These are phyloP conservation scores for Gaultheria prostrata DNA, from an alignment of 148 eudicot species.

Conservation along the genomic window DNA sequence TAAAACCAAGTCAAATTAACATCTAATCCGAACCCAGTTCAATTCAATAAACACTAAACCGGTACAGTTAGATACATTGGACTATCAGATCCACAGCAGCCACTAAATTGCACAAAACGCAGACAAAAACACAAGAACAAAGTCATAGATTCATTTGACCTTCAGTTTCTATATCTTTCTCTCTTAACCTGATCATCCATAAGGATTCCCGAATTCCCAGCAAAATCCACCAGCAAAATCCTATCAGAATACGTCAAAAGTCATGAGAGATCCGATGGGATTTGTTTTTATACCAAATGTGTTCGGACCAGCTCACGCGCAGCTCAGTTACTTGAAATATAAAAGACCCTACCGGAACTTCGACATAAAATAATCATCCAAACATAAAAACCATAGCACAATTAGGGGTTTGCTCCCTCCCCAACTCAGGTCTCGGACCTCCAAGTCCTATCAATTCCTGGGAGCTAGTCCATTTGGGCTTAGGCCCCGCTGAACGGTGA, in stretches of 20 bases:
- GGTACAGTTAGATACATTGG: neutral
- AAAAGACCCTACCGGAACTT: neutral
- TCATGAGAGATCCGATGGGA: neutral
- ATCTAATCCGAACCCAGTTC: neutral
- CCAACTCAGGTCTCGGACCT: neutral
- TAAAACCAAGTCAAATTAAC: neutral
- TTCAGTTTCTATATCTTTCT: neutral
- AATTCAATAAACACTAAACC: neutral
- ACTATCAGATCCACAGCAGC: neutral
- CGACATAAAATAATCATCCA: neutral
- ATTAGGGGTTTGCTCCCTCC: neutral
- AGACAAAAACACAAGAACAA: neutral
- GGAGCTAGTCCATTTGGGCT: neutral
- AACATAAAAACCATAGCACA: neutral
- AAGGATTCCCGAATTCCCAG: neutral
- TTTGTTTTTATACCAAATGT: neutral
- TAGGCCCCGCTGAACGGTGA: neutral
- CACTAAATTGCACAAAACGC: neutral
- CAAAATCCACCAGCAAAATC: neutral
- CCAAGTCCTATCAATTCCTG: neutral
- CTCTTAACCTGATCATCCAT: neutral
- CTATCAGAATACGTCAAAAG: neutral
- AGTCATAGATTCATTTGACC: neutral
- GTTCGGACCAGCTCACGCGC: neutral
- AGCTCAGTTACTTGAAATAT: neutral